Evolutionary conservation across 2,329 filamentous ascomycete species (phyloP).

Genomic region (Trichoderma koningiopsis): DNA sequence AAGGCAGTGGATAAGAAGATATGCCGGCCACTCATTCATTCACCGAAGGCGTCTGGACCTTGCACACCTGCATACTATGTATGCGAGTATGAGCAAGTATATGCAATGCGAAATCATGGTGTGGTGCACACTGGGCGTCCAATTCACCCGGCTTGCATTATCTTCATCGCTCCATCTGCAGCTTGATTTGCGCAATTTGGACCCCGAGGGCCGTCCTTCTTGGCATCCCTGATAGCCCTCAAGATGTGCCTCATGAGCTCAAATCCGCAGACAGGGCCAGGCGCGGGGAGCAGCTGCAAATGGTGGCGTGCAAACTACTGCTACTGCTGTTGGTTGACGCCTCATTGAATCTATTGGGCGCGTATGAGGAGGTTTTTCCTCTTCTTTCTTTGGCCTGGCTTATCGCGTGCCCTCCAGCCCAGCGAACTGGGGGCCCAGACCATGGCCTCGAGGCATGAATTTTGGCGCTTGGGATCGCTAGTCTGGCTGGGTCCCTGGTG

Average conservation of each 20-base stretch:
- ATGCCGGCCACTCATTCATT: not conserved
- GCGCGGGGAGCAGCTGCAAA: not conserved
- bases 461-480: slow-evolving; percentile 15
- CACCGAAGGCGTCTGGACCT: not conserved
- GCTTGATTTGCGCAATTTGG: slow-evolving; percentile 17
- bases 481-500: slow-evolving; percentile 11
- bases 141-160: slow-evolving; percentile 14
- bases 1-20: not conserved
- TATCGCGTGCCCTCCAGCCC: slow-evolving; percentile 21
- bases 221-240: not conserved
- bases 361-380: not conserved
- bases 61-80: not conserved
- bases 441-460: not conserved
- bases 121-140: not conserved
- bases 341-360: slow-evolving; percentile 14
- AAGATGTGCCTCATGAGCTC: not conserved
- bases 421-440: slow-evolving; percentile 16
- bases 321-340: slow-evolving; percentile 17
- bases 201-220: slow-evolving; percentile 11
- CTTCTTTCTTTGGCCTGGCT: not conserved
- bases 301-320: slow-evolving; percentile 8
- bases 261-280: not conserved
- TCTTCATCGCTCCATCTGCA: slow-evolving; percentile 20
- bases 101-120: not conserved
- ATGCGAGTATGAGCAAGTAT: not conserved